phyloP scores from a whole-genome alignment of 148 eudicot species.

The Rhododendron henanense region DNA sequence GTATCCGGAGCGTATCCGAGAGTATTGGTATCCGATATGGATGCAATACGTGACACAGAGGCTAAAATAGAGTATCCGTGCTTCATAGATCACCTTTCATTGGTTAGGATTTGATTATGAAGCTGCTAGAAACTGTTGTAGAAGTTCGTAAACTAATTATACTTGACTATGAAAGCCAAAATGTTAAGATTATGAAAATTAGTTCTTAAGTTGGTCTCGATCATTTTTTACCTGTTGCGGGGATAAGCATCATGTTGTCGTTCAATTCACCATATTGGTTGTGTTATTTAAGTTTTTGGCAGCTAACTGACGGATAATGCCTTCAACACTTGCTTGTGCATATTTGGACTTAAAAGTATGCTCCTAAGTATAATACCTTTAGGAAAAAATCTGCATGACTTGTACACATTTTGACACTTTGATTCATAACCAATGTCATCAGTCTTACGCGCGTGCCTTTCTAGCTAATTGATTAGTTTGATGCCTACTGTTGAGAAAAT shows the following conservation, averaged over 20 bases:
- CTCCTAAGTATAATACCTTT: too few relatives aligned
- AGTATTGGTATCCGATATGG: too few relatives aligned
- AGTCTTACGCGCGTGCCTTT: neutral
- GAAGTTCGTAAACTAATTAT: neutral
- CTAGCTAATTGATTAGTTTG: neutral
- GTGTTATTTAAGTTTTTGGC: neutral
- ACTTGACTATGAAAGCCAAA: neutral
- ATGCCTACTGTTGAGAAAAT: neutral
- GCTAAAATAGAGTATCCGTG: too few relatives aligned
- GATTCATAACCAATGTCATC: neutral
- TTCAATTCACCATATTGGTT: neutral
- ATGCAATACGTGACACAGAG: too few relatives aligned
- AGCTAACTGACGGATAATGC: neutral
- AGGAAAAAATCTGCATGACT: neutral
- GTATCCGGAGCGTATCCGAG: too few relatives aligned
- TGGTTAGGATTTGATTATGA: neutral
- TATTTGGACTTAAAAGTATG: neutral
- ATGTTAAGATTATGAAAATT: neutral
- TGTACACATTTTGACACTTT: neutral
- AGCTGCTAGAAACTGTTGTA: neutral
- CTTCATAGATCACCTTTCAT: neutral
- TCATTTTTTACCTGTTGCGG: too few relatives aligned
- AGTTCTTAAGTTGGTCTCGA: neutral
- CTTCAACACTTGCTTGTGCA: neutral
- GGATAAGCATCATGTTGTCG: neutral